phyloP scores from a whole-genome alignment of 1,284 basidiomycete species.

The Trichosporon ovoides region DNA sequence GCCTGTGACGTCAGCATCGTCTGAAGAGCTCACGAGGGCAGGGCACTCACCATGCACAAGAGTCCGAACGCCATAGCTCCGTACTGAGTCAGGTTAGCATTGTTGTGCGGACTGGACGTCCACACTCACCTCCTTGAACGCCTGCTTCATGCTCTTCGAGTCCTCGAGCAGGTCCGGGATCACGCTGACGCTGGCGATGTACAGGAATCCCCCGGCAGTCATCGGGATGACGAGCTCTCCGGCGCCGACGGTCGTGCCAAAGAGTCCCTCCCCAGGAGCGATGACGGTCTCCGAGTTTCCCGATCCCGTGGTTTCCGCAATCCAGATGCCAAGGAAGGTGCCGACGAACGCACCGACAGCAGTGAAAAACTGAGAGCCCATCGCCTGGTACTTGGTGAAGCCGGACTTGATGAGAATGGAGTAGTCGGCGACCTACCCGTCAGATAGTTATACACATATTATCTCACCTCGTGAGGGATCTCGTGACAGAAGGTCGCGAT shows the following conservation, averaged over 20 bases:
- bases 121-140: constrained; percentile 66
- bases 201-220: constrained; percentile 80
- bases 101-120: not conserved
- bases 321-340: constrained; percentile 84
- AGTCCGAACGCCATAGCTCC: constrained; percentile 82
- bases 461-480: constrained; percentile 67
- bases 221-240: constrained; percentile 84
- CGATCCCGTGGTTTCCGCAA: constrained; percentile 54
- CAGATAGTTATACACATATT: not conserved
- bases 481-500: constrained; percentile 87
- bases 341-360: constrained; percentile 82
- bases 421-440: constrained; percentile 70
- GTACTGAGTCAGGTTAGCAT: constrained; percentile 56
- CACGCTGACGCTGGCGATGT: constrained; percentile 81
- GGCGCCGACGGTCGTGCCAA: constrained; percentile 70
- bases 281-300: constrained; percentile 29
- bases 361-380: constrained; percentile 84
- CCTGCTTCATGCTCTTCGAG: constrained; percentile 76
- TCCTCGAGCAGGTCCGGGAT: constrained; percentile 77
- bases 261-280: constrained; percentile 58
- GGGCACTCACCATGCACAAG: constrained; percentile 64
- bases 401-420: constrained; percentile 82
- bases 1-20: constrained; percentile 25
- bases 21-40: not conserved
- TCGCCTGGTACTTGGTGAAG: constrained; percentile 79